Evolutionary conservation across 2,329 filamentous ascomycete genomes (phyloP), one percentile per base, ranked within the genome.

Genomic region (Stenocarpella maydis): DNA sequence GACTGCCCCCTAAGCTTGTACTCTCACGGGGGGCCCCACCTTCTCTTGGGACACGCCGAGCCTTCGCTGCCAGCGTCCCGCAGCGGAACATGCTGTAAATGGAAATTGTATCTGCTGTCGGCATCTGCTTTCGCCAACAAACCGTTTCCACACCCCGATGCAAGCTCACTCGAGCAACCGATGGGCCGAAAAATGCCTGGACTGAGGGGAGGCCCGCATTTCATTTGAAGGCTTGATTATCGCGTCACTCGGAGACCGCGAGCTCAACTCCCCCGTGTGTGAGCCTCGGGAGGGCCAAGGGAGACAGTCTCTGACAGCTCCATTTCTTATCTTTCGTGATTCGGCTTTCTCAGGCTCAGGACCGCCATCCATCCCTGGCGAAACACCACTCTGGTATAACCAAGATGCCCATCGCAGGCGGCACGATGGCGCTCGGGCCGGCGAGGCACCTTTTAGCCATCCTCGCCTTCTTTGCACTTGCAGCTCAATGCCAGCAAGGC

Each of bases 1-100:
- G 19, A 34, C 58, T 61, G 58, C 41, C 58, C 58, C 58, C 41
- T 47, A 47, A 47, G 55, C 39, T 31, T 61, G 15, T 61, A 45
- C 39, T 47, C 19, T 21, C 55, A 61, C 55, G 5, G 26, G 53
- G 17, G 39, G 31, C 55, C 55, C 55, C 55, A 61, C 55, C 39
- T 34, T 26, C 39, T 34, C 58, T 61, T 41, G 58, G 58, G 34
- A 61, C 58, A 17, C 55, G 15, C 7, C 10, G 10, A 37, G 39
- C 17, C 26, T 34, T 47, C 19, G 58, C 58, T 61, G 58, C 24
- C 47, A 61, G n/a, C n/a, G n/a, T n/a, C n/a, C n/a, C n/a, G n/a
- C n/a, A n/a, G 41, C 41, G 58, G 58, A 61, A 61, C 37, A 34
- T 34, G 28, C 58, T 61, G 12, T 55, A 39, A 37, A 37, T 37